A percentile compares a stretch with the other conserved stretches of the same genome.
Evolutionary conservation across 805 yeast species (phyloP).

Genomic region (Kuraishia molischiana): DNA sequence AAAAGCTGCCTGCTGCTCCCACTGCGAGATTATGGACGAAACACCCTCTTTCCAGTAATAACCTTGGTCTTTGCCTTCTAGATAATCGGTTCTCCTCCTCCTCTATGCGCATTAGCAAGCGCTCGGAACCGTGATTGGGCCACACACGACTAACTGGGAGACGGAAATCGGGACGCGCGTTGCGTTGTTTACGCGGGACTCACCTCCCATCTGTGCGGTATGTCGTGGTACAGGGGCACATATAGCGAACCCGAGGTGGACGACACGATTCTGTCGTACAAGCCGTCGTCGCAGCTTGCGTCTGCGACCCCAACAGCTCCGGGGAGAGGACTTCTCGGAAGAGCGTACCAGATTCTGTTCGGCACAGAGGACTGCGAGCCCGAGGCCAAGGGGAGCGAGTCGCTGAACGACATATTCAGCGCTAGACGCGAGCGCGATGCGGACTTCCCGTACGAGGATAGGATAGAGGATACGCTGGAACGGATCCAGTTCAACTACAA

Average conservation of each 20-base stretch:
- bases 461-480: background rate
- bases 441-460: background rate
- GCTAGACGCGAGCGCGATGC: no score
- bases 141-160: no score
- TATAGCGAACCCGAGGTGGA: background rate
- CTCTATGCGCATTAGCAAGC: no score
- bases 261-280: background rate
- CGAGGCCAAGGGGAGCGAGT: background rate
- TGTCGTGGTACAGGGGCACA: background rate
- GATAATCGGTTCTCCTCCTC: no score
- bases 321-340: background rate
- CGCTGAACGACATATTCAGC: background rate
- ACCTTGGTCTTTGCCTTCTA: no score
- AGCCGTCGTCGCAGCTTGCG: background rate
- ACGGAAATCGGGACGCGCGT: no score
- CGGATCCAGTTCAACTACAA: background rate
- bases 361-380: background rate
- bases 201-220: no score
- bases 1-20: no score
- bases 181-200: no score
- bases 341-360: background rate
- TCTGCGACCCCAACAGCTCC: background rate
- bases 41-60: no score
- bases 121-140: no score
- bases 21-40: no score